A percentile compares a stretch with the other conserved stretches of the same genome.
These are phyloP conservation scores for Penicillium sp. DNA, from an alignment of 2,329 filamentous ascomycete genomes.

Conservation along the genomic window DNA sequence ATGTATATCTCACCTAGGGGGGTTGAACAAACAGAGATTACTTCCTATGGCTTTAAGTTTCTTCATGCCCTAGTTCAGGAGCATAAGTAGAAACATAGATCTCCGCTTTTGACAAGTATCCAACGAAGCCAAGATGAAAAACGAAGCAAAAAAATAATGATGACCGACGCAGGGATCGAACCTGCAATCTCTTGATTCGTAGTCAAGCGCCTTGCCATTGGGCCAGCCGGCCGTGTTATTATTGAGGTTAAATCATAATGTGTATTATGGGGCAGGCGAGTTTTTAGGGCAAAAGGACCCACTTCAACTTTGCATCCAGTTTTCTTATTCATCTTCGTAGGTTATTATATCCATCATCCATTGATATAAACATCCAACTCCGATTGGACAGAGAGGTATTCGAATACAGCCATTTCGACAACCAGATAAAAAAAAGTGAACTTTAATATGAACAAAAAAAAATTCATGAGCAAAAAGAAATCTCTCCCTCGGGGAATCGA, in stretches of 20 bases:
- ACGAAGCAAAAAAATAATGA: not conserved
- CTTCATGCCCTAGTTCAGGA: too few species aligned
- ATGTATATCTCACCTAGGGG: too few species aligned
- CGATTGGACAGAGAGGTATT: too few species aligned
- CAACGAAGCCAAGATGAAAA: not conserved
- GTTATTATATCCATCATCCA: not conserved
- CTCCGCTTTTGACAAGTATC: not conserved
- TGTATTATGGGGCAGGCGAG: not conserved
- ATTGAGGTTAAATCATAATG: not conserved
- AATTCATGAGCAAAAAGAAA: slow-evolving; percentile 21
- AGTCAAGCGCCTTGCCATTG: slow-evolving; percentile 55
- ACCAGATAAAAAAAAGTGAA: too few species aligned
- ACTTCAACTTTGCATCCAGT: not conserved
- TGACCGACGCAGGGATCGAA: slow-evolving; percentile 46
- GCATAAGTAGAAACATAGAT: too few species aligned
- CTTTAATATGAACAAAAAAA: too few species aligned
- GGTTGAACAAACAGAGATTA: too few species aligned
- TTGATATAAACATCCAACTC: too few species aligned
- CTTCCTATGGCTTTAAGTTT: too few species aligned
- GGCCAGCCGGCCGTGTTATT: slow-evolving; percentile 36
- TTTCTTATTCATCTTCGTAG: not conserved
- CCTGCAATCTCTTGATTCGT: slow-evolving; percentile 54
- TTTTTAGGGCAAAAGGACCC: slow-evolving; percentile 1
- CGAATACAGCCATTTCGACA: too few species aligned
- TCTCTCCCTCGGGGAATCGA: slow-evolving; percentile 37